Evolutionary conservation across 495 filamentous ascomycete species (phyloP).

Genomic region (Neurospora tetrasperma): DNA sequence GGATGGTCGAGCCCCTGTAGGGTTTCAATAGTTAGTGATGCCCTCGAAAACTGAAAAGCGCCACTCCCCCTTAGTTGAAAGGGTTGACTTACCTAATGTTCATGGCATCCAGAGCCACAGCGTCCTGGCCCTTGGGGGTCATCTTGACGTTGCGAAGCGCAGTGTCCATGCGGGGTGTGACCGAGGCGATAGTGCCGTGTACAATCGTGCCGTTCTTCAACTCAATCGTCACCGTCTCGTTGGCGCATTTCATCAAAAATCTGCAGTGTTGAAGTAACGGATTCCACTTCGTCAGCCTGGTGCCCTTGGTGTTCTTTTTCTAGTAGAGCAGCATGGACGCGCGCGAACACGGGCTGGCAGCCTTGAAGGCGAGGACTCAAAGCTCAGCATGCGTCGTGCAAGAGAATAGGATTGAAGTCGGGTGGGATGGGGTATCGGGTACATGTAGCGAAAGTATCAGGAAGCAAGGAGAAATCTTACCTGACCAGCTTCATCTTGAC

Average conservation of each 20-base stretch:
- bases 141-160: conserved; percentile 88
- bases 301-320: background rate
- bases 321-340: conserved; percentile 1
- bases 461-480: conserved; percentile 43
- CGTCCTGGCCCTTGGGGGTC: conserved; percentile 77
- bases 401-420: background rate
- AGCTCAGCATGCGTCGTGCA: conserved; percentile 8
- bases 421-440: conserved; percentile 2
- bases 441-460: conserved; percentile 3
- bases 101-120: conserved; percentile 85
- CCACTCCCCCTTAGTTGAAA: background rate
- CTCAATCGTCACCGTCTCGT: conserved; percentile 95
- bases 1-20: conserved; percentile 73
- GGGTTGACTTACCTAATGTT: conserved; percentile 44
- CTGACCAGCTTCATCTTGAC: conserved; percentile 94
- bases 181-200: conserved; percentile 88
- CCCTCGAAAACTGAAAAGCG: background rate
- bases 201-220: conserved; percentile 97
- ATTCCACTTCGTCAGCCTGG: conserved; percentile 4
- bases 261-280: conserved; percentile 32
- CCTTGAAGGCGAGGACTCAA: conserved; percentile 19
- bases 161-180: conserved; percentile 96
- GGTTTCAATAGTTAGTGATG: conserved; percentile 6
- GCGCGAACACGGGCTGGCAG: conserved; percentile 6
- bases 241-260: conserved; percentile 97